Evolutionary conservation across 495 filamentous ascomycete species (phyloP).

Genomic region (Trichoderma orchidacearum): DNA sequence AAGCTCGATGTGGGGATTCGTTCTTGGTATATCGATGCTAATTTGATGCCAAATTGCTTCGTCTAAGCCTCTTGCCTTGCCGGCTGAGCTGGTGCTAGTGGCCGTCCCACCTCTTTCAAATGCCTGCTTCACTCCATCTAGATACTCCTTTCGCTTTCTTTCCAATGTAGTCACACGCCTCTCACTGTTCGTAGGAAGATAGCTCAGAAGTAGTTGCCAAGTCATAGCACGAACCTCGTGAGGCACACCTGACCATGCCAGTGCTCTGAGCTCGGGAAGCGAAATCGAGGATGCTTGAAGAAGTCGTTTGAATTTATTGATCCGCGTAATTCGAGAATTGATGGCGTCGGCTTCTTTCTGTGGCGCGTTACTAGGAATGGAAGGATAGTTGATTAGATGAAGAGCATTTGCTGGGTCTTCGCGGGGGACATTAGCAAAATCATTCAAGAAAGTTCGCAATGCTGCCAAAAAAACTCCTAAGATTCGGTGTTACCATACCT

Average conservation of each 20-base stretch:
- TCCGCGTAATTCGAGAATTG: constrained; percentile 76
- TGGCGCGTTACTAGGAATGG: constrained; percentile 58
- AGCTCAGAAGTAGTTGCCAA: constrained; percentile 91
- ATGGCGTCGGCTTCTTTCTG: constrained; percentile 79
- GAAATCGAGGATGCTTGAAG: constrained; percentile 84
- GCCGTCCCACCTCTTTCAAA: constrained; percentile 57
- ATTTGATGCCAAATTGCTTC: constrained; percentile 98
- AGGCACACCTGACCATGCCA: constrained; percentile 88
- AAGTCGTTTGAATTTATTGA: constrained; percentile 97
- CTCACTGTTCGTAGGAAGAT: constrained; percentile 89
- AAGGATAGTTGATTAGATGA: constrained; percentile 81
- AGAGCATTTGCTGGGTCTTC: constrained; percentile 94
- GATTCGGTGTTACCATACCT: constrained; percentile 5
- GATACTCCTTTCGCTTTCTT: constrained; percentile 89
- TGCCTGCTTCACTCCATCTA: constrained; percentile 88
- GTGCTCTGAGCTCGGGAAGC: constrained; percentile 63
- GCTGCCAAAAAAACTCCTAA: neutral
- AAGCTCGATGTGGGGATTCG: constrained; percentile 86
- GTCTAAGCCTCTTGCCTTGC: constrained; percentile 65
- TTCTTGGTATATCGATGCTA: constrained; percentile 94
- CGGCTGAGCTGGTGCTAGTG: constrained; percentile 17
- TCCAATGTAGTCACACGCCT: constrained; percentile 81
- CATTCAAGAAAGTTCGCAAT: constrained; percentile 8
- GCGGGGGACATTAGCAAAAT: too few relatives aligned
- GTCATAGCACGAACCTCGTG: constrained; percentile 95